Base-by-base conservation (phyloP, 2,329 filamentous ascomycete species). In the Penicillium concentricum region DNA sequence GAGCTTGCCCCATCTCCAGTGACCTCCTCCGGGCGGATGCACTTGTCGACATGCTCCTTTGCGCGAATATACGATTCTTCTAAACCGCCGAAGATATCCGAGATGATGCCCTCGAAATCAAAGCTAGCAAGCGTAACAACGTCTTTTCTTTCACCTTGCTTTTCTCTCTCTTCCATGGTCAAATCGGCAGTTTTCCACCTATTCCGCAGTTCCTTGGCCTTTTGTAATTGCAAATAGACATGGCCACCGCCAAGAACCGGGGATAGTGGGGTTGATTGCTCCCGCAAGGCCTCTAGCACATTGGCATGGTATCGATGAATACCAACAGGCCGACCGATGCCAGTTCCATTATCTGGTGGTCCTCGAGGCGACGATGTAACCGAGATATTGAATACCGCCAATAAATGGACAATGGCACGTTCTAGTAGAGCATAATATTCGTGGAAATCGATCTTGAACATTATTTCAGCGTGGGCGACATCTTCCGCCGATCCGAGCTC, bases 391-490 rank as follows among this genome's bases (percentile, higher is more conserved):
- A 86, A 88, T 0, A 89, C 81, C 0, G 80, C 80, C n/a, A 89
- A 80, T 0, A 89, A 75, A 45, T 87, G 82, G 1, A 89, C 86
- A 8, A 91, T 78, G 0, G 87, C 87, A 30, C 88, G 84, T 73
- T 91, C 88, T 7, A 91, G 81, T 35, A 89, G 80, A 50, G 85
- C 84, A 74, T 91, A 91, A 71, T 87, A 91, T 67, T 91, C 88
- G 72, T 89, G 86, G 61, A 91, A 91, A 67, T 91, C 88, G 8
- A 91, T 80, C 70, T 91, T 90, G 77, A 91, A 91, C 80, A 90
- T 90, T 16, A 84, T 79, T 70, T 87, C 84, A 0, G 82, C 82
- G 15, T 72, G 62, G 1, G 63, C 49, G 43, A 67, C 54, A n/a
- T 67, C 58, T n/a, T 67, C 67, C 4, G 38, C 38, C 3, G 61